phyloP scores from a whole-genome alignment of 2,329 filamentous ascomycete genomes.

The Botrytis cinerea region DNA sequence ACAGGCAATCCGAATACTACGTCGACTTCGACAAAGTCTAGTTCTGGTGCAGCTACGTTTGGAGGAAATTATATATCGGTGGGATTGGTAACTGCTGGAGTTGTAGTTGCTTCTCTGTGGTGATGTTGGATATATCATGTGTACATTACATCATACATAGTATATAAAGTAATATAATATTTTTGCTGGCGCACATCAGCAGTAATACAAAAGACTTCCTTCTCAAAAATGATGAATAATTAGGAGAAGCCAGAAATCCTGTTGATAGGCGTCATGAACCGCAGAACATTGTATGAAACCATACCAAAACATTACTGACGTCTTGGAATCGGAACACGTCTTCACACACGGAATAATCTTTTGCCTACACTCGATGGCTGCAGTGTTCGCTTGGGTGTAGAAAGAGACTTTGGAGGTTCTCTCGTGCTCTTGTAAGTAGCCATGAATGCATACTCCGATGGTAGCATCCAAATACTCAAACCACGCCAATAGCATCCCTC shows the following conservation, averaged over 20 bases:
- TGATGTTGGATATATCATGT: not conserved
- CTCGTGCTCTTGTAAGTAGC: not conserved
- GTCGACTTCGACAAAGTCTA: not conserved
- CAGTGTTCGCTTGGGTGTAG: not conserved
- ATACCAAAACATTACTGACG: not conserved
- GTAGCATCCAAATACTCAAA: not conserved
- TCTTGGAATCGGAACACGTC: not conserved
- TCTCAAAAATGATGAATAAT: not conserved
- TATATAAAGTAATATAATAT: not conserved
- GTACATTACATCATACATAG: not conserved
- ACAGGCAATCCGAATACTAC: slow-evolving; percentile 26
- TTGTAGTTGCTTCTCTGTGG: slow-evolving; percentile 1
- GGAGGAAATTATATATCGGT: not conserved
- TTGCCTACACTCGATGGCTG: not conserved
- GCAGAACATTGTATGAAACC: not conserved
- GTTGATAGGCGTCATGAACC: not conserved
- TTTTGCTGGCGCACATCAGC: not conserved
- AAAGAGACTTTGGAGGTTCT: not conserved
- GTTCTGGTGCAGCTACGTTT: not conserved
- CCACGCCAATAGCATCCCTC: not conserved
- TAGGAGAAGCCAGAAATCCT: not conserved
- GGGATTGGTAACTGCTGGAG: not conserved
- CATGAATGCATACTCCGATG: not conserved
- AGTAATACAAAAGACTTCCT: not conserved
- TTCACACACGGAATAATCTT: not conserved